Base-by-base conservation (phyloP, 306 rosid species). In the Sindora glabra region DNA sequence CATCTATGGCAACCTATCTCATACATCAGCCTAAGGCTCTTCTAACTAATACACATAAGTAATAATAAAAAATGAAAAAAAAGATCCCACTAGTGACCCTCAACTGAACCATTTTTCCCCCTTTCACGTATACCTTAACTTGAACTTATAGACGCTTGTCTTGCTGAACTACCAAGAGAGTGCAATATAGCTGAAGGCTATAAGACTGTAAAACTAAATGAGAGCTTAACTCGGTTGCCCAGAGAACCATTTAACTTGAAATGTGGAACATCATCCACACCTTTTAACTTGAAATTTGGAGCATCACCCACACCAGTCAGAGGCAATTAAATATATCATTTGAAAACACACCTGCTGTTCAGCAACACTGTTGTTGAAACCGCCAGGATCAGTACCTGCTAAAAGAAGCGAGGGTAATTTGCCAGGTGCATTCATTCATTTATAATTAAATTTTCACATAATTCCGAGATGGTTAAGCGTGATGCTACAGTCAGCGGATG, bases 331-430 rank as follows among this genome's bases (percentile, higher is more conserved):
- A 62, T 18, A 32, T 18, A 68, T 24, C 44, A 18, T 12, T 70
- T 29, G 38, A 72, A 34, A 33, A 48, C 85, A 70, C 15, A 91
- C 96, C 96, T 92, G 96, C 70, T 88, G 90, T 38, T 65, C 96
- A 4, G 82, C 57, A 56, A 92, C 96, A 40, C 98, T 88, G 41
- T 81, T 88, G 73, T 92, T 88, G 78, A 86, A 92, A 83, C 95
- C 41, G 17, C 94, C 83, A 56, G 88, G 74, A 76, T 88, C 96
- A 7, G 70, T 48, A 34, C 78, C 98, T 92, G 83, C 83, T 71
- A 68, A 69, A 55, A 33, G 64, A 38, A 12, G n/a, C 32, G 50
- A 15, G 0, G 13, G 29, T 46, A 51, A 72, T 40, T 44, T 51
- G 25, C 51, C 34, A 46, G 51, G 39, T 32, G 67, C 54, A 52